Evolutionary conservation across 1,284 basidiomycete species (phyloP).

Genomic region (Stereum hirsutum): DNA sequence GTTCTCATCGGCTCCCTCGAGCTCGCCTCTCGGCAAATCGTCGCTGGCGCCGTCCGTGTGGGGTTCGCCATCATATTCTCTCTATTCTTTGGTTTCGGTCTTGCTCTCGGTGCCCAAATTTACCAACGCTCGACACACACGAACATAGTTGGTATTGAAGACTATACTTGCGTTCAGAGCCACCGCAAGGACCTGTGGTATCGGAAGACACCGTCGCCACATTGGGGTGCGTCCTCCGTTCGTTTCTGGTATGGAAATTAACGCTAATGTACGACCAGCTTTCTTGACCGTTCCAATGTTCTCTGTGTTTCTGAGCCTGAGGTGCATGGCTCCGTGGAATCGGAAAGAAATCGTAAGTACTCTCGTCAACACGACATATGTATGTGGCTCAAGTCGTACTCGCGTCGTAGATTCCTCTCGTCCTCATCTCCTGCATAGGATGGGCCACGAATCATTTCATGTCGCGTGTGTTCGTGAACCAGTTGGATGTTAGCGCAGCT

Average conservation of each 20-base stretch:
- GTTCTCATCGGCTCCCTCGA: constrained; percentile 79
- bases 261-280: constrained; percentile 52
- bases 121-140: constrained; percentile 48
- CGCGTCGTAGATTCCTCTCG: too few species aligned
- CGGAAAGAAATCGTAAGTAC: constrained; percentile 59
- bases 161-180: constrained; percentile 48
- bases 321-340: constrained; percentile 68
- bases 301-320: constrained; percentile 64
- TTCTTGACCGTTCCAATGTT: constrained; percentile 80
- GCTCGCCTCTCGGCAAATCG: constrained; percentile 69
- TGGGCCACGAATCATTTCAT: constrained; percentile 78
- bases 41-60: constrained; percentile 79
- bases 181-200: constrained; percentile 56
- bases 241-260: too few species aligned
- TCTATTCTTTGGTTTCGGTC: constrained; percentile 77
- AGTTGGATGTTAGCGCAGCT: constrained; percentile 68
- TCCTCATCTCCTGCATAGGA: too few species aligned
- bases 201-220: constrained; percentile 44
- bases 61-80: constrained; percentile 78
- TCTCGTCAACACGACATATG: constrained; percentile 24
- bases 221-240: too few species aligned
- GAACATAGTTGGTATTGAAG: constrained; percentile 38
- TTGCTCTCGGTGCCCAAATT: constrained; percentile 68
- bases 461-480: constrained; percentile 52
- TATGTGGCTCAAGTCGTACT: constrained; percentile 50